Evolutionary conservation across 176 grass and related monocot species (phyloP).

Genomic region (Triticum turgidum): DNA sequence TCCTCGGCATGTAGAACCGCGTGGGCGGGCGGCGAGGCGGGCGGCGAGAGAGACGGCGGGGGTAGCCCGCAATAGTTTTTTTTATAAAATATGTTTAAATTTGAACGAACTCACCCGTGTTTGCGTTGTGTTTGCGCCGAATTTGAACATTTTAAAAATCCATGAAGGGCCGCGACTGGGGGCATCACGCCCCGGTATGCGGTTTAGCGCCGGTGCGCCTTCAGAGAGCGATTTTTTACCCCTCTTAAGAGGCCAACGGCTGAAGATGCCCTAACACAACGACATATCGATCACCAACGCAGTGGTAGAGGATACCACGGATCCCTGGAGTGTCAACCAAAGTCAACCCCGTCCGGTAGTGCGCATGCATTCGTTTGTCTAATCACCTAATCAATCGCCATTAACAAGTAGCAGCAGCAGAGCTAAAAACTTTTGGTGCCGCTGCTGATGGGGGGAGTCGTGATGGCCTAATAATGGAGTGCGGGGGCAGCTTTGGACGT

Average conservation of each 20-base stretch:
- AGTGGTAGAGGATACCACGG: not conserved
- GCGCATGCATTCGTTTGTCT: constrained; percentile 9
- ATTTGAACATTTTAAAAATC: too few relatives aligned
- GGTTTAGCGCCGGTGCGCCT: too few relatives aligned
- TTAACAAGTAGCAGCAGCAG: not conserved
- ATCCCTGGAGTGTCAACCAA: not conserved
- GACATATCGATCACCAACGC: not conserved
- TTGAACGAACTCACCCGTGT: too few relatives aligned
- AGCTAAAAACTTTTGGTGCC: not conserved
- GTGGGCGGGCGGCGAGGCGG: too few relatives aligned
- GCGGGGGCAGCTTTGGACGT: constrained; percentile 25
- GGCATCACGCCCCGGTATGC: too few relatives aligned
- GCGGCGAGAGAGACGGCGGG: too few relatives aligned
- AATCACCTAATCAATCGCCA: not conserved
- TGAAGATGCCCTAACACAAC: not conserved
- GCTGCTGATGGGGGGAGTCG: not conserved
- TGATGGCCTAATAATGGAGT: constrained; percentile 28
- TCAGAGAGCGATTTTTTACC: fast-evolving
- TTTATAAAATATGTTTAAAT: too few relatives aligned
- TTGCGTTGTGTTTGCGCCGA: too few relatives aligned
- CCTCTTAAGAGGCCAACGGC: too few relatives aligned
- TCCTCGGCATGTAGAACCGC: too few relatives aligned
- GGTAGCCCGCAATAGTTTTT: too few relatives aligned
- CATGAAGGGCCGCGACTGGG: too few relatives aligned
- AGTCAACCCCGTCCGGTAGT: constrained; percentile 10